These are phyloP conservation scores for Fusarium nanum DNA, from an alignment of 2,329 filamentous ascomycete genomes.

Conservation along the genomic window DNA sequence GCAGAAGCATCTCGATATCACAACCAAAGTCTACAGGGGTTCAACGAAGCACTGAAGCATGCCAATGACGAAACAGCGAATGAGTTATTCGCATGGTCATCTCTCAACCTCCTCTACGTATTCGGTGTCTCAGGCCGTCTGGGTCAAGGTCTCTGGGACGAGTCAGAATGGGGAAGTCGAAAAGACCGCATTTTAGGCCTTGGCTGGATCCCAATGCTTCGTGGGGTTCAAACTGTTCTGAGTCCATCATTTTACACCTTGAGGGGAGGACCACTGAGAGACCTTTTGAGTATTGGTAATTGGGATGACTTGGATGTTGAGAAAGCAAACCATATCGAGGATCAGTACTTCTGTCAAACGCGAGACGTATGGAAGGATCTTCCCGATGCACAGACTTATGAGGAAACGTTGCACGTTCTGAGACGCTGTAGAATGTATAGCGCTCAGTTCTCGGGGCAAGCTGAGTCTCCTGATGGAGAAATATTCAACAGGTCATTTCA, in stretches of 20 bases:
- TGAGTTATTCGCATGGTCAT: not conserved
- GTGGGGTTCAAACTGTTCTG: not conserved
- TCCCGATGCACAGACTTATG: not conserved
- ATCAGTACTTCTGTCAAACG: not conserved
- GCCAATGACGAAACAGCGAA: rapidly evolving
- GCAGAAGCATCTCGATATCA: constrained; percentile 7
- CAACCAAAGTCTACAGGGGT: not conserved
- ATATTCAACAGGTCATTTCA: not conserved
- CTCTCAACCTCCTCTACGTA: constrained; percentile 4
- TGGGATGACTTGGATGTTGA: not conserved
- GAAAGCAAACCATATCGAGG: not conserved
- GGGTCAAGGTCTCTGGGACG: constrained; percentile 4
- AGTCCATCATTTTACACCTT: rapidly evolving
- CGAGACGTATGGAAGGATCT: not conserved
- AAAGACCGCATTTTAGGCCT: constrained; percentile 8
- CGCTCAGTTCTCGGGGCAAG: not conserved
- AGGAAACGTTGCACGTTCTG: not conserved
- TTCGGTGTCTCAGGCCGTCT: constrained; percentile 5
- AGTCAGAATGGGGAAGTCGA: not conserved
- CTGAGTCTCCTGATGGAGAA: rapidly evolving
- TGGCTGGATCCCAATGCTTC: constrained; percentile 13
- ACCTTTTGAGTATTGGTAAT: not conserved
- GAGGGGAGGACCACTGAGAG: not conserved
- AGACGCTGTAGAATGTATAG: constrained; percentile 11
- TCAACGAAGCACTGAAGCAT: not conserved